Base-by-base conservation (phyloP, 2,329 filamentous ascomycete genomes). In the Aspergillus neotritici region DNA sequence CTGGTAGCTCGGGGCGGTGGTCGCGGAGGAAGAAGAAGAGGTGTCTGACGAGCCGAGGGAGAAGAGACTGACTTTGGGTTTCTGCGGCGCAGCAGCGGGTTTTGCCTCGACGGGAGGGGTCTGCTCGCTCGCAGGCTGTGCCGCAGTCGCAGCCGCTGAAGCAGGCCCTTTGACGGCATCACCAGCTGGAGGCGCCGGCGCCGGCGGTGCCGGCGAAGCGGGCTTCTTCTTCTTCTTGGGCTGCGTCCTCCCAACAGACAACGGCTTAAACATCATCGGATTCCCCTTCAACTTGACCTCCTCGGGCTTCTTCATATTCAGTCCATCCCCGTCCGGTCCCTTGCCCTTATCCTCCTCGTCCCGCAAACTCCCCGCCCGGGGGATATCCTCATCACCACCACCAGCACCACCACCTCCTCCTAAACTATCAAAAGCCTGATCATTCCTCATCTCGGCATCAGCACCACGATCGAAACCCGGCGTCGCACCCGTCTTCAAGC, bases 181-280 rank as follows among this genome's bases (percentile, higher is more conserved):
- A n/a, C 51, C 9, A 32, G 54, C 46, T 33, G 48, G 46, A 14
- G 47, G 40, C 37, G 57, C 42, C 8, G 54, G 47, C 3, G 56
- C 41, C 16, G 57, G 42, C 8, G 54, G 47, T 3, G 56, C 41
- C 16, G 66, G 63, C 31, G 63, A 63, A 33, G 50, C 40, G 12
- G 43, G 15, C 11, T 39, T 43, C 44, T 73, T 70, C 57, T 78
- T 83, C 69, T 84, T 87, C 68, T 86, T 88, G 50, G 78, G 79
- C 25, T 82, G 76, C 50, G 84, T 87, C 48, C 87, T 78, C 12
- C 83, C 80, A 11, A 96, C 89, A 1, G 90, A 95, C 31, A 96
- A 72, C 3, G 91, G 91, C 61, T 83, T 86, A 66, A 97, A 96
- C 80, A 88, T 86, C 65, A 90, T 79, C 10, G 88, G 80, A 55